phyloP scores from a whole-genome alignment of 1,284 basidiomycete genomes.

The Singerocomus inundabilis region DNA sequence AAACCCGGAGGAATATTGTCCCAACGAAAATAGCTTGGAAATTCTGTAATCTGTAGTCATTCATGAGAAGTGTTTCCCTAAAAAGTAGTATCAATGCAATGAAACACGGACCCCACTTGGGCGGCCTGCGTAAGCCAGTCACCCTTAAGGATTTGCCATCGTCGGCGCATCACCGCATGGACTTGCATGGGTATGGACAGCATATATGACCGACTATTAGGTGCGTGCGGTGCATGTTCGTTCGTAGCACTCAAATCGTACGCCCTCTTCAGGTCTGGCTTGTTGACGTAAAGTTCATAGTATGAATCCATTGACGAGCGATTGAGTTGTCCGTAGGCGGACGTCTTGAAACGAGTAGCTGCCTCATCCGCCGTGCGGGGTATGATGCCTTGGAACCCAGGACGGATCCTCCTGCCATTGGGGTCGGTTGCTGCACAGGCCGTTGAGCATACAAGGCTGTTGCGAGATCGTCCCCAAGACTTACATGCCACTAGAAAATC shows the following conservation, averaged over 20 bases:
- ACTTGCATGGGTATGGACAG: slow-evolving; percentile 60
- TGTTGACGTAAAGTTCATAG: slow-evolving; percentile 33
- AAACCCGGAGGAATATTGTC: slow-evolving; percentile 66
- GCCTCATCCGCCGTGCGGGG: slow-evolving; percentile 38
- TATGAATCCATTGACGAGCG: slow-evolving; percentile 32
- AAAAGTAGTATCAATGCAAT: not conserved
- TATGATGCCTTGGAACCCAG: slow-evolving; percentile 51
- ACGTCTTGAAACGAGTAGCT: slow-evolving; percentile 54
- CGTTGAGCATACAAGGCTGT: slow-evolving; percentile 42
- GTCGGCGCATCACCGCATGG: slow-evolving; percentile 57
- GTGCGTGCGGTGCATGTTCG: slow-evolving; percentile 47
- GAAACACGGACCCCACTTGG: slow-evolving; percentile 34
- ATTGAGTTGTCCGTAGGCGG: slow-evolving; percentile 28
- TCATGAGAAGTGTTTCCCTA: slow-evolving; percentile 2
- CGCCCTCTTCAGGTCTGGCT: slow-evolving; percentile 39
- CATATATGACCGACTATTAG: slow-evolving; percentile 49
- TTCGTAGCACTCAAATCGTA: slow-evolving; percentile 49
- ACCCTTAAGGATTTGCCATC: slow-evolving; percentile 64
- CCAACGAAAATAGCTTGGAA: slow-evolving; percentile 72
- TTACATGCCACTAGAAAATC: slow-evolving; percentile 53
- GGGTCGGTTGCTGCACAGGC: slow-evolving; percentile 54
- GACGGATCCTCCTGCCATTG: slow-evolving; percentile 50
- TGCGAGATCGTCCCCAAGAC: not conserved
- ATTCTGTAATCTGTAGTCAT: slow-evolving; percentile 37
- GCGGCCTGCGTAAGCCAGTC: slow-evolving; percentile 48